Conservation (phyloP, 202 grass and related monocot genomes). For the Schoenoplectus triqueter region DNA sequence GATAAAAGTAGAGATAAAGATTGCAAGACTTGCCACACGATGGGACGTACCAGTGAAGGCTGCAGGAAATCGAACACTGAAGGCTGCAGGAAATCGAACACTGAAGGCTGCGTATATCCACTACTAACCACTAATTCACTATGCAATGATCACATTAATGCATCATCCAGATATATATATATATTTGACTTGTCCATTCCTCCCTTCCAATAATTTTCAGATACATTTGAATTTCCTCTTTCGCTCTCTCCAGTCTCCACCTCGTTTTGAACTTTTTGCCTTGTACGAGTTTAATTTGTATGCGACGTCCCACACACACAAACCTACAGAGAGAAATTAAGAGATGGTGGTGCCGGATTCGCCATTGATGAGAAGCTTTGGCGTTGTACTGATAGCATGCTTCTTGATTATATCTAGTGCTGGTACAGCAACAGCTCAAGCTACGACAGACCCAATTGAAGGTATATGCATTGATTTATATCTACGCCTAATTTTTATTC, state of each 20-base stretch:
- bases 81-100: no score
- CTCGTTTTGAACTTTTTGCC: background rate
- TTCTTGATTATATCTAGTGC: slow-evolving; percentile 30
- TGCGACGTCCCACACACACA: no score
- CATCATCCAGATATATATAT: no score
- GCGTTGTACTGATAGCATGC: background rate
- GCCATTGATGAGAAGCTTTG: slow-evolving; percentile 5
- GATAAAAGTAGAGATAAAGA: no score
- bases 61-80: background rate
- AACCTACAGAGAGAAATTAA: background rate
- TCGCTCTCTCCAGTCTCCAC: background rate
- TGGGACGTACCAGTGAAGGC: background rate
- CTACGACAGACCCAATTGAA: slow-evolving; percentile 38
- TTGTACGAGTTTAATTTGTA: background rate
- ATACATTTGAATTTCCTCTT: background rate
- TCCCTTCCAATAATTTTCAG: background rate
- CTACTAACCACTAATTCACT: background rate
- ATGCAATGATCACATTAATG: no score
- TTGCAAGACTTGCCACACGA: background rate
- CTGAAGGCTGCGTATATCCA: background rate
- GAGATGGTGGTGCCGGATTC: background rate
- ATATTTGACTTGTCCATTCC: background rate
- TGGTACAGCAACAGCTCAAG: slow-evolving; percentile 34
- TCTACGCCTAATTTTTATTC: background rate
- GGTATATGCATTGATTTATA: background rate